These are phyloP conservation scores for Beta lomatogona DNA, from an alignment of 179 eudicot species.

Conservation along the genomic window DNA sequence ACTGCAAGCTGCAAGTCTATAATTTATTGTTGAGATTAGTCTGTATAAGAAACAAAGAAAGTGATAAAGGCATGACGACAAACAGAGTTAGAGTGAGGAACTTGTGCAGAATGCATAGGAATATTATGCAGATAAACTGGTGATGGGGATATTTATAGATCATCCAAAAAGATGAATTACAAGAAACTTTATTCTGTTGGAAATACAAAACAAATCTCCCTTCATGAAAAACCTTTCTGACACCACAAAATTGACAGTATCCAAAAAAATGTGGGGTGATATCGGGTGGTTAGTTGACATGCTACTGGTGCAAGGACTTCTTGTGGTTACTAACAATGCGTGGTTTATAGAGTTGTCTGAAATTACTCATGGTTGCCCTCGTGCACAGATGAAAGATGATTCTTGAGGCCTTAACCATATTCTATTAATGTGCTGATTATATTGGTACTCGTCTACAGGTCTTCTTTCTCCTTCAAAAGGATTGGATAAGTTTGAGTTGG, in stretches of 20 bases:
- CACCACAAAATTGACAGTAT: neutral
- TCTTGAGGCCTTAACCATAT: neutral
- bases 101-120: neutral
- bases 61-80: neutral
- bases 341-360: neutral
- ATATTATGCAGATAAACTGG: conserved; percentile 5
- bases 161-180: neutral
- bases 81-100: neutral
- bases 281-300: neutral
- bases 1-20: conserved; percentile 5
- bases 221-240: neutral
- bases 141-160: neutral
- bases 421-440: neutral
- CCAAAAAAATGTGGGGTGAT: neutral
- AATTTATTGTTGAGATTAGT: neutral
- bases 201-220: neutral
- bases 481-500: conserved; percentile 49
- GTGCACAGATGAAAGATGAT: neutral
- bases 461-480: conserved; percentile 46
- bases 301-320: neutral
- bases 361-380: neutral
- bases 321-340: neutral
- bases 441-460: conserved; percentile 41
- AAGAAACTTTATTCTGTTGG: neutral
- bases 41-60: neutral